Evolutionary conservation across 495 filamentous ascomycete species (phyloP), one percentile per base, ranked within the genome.

Genomic region (Daldinia concentrica): DNA sequence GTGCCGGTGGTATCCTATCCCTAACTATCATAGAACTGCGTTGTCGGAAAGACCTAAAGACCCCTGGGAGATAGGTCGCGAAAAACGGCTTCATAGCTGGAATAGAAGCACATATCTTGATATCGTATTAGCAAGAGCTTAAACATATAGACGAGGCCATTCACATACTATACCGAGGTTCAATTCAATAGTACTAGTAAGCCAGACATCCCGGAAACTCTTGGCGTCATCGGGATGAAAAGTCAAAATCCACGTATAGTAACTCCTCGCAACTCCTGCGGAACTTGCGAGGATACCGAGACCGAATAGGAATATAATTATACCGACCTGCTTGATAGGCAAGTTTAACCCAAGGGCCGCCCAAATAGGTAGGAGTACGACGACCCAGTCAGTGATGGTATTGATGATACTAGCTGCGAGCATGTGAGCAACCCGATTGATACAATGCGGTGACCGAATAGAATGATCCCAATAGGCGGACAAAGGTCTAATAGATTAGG

Each of bases 351-450:
- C 80, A 80, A 85, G 82, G 34, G 88, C 82, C 37, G 87, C 80
- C n/a, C 86, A 84, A 67, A 91, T 88, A 0, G 90, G 89, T 1
- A 91, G 68, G 9, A 86, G 72, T 0, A 89, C 86, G 22, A 83
- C 81, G 1, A 87, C 52, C 52, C 90, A 83, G 68, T 91, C 90
- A 17, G 86, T 88, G 36, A 86, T 69, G 24, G 86, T 87, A 71
- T 91, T 90, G 73, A 90, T 82, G 26, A 88, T 79, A 57, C 87
- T 88, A 11, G 80, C 84, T 2, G 81, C 80, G 41, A 89, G 82
- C 17, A 89, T 81, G 58, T 85, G 79, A 6, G 71, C 79, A 7
- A 78, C 78, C 52, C 85, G 82, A 58, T 88, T 75, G 54, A 90
- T 76, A 66, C 88, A 91, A 41, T 80, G 74, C 43, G 81, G 65